A percentile compares a stretch with the other conserved stretches of the same genome.
These are phyloP conservation scores for Podospora pseudocomata DNA, from an alignment of 495 filamentous ascomycete species.

Conservation along the genomic window DNA sequence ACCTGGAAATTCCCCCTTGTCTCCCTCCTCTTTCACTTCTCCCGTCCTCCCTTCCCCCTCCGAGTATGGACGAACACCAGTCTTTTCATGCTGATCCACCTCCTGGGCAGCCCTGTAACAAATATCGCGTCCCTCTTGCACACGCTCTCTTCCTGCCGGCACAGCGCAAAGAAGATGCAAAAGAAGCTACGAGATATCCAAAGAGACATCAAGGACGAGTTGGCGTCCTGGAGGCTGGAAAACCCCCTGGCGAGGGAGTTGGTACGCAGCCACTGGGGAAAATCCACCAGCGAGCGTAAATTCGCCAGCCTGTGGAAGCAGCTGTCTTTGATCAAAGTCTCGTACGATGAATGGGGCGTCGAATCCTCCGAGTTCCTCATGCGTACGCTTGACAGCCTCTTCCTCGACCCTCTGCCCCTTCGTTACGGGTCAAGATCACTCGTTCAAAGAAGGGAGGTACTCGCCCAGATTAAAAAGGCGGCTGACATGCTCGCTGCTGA, in stretches of 20 bases:
- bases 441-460: not conserved
- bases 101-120: constrained; percentile 14
- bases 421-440: not conserved
- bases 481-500: constrained; percentile 15
- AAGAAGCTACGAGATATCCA: not conserved
- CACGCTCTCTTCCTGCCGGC: constrained; percentile 5
- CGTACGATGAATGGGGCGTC: constrained; percentile 14
- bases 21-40: constrained; percentile 15
- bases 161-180: not conserved
- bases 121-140: constrained; percentile 14
- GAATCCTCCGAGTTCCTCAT: not conserved
- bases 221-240: not conserved
- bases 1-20: constrained; percentile 19
- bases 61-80: constrained; percentile 12
- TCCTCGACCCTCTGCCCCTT: not conserved
- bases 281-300: not conserved
- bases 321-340: constrained; percentile 6
- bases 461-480: not conserved
- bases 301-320: constrained; percentile 9
- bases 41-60: constrained; percentile 14
- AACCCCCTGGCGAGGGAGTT: not conserved
- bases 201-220: not conserved
- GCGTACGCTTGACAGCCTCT: not conserved
- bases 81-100: constrained; percentile 11
- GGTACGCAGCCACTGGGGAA: not conserved